Evolutionary conservation across 805 yeast genomes (phyloP).

Genomic region (Alloascoidea hylecoeti): DNA sequence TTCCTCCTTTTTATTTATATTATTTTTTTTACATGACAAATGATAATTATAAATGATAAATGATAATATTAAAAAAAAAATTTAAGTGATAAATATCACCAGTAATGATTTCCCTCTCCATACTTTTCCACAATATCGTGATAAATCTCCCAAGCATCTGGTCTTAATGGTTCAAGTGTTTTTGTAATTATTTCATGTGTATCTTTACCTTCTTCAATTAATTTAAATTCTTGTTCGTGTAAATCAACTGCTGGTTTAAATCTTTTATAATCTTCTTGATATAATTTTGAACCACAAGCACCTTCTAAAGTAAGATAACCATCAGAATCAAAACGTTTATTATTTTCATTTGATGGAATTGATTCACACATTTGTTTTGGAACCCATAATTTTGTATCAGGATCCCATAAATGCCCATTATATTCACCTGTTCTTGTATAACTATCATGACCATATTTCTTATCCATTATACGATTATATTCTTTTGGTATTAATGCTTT

Average conservation of each 20-base stretch:
- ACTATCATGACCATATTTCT: slow-evolving; percentile 20
- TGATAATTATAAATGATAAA: no score
- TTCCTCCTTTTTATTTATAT: no score
- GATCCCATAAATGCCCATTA: background rate
- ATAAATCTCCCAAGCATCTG: background rate
- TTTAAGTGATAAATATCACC: no score
- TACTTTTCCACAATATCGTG: background rate
- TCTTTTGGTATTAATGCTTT: slow-evolving; percentile 29
- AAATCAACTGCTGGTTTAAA: background rate
- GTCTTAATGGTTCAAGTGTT: background rate
- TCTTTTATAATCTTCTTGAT: background rate
- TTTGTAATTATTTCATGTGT: background rate
- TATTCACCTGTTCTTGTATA: background rate
- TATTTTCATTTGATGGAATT: background rate
- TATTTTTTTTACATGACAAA: no score
- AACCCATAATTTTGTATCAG: background rate
- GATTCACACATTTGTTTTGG: background rate
- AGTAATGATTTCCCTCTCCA: slow-evolving; percentile 1
- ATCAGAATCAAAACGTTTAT: background rate
- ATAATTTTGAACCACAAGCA: background rate
- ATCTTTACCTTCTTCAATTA: background rate
- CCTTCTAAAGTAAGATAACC: background rate
- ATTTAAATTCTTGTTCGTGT: background rate
- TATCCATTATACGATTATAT: slow-evolving; percentile 18
- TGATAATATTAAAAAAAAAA: no score